Base-by-base conservation (phyloP, 2,329 filamentous ascomycete species). In the Aspergillus fructus region DNA sequence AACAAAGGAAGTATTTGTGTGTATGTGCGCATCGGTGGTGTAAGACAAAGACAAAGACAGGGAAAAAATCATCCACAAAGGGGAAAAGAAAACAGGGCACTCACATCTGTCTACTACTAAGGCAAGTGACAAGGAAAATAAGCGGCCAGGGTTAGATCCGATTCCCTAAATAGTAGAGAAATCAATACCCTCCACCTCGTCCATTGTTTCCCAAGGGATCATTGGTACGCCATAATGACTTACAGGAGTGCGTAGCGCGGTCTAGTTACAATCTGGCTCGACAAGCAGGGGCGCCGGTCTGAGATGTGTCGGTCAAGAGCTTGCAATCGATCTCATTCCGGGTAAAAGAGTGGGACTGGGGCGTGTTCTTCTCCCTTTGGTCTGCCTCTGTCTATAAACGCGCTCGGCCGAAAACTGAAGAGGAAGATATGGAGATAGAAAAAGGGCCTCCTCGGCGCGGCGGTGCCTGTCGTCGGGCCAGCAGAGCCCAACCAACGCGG, bases 381-480 rank as follows among this genome's bases (percentile, higher is more conserved):
- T 53, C 33, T 19, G 46, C 37, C 27, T 33, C 51, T 37, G 56
- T 39, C 21, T 46, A 46, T 43, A 53, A 47, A 52, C 37, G 51
- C 51, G 46, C 51, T 43, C 48, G 46, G 45, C 24, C 47, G 34
- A 52, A 24, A 39, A 50, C 51, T 40, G 40, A 43, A 50, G 40
- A 34, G 49, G 55, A 53, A 45, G 40, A 51, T 59, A 61, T 59
- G 59, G 59, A 58, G 55, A 51, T 53, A 19, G 8, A 48, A 49
- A 57, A 52, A 47, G 48, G 48, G 40, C 59, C 46, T 43, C 33
- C 45, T 42, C 33, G 30, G 43, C 53, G 42, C n/a, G 41, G 19
- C n/a, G 51, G 17, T 27, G 17, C 45, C 47, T 42, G 34, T 33
- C 46, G 39, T 49, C 27, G 27, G 27, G 47, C 49, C 42, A 49